Base-by-base conservation (phyloP, 2,329 filamentous ascomycete genomes). In the Trichoderma koningii region DNA sequence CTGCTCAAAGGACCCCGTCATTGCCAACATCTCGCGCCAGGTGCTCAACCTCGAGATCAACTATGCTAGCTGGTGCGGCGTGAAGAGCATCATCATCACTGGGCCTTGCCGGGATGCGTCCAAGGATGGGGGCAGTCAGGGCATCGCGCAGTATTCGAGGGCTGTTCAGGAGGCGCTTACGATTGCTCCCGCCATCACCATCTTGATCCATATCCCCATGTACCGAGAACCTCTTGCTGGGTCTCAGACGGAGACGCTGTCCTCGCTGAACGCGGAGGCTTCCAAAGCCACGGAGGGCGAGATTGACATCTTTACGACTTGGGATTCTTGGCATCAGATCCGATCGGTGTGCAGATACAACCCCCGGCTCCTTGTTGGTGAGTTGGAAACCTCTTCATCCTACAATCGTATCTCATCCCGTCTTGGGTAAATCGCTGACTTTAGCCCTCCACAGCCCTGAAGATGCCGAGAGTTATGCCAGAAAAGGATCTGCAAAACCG, bases 251-350 rank as follows among this genome's bases (percentile, higher is more conserved):
- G 77, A 81, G n/a, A 81, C 83, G 42, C 77, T 91, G 14, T 83
- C 85, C 5, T 80, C 73, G 12, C 71, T 75, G 70, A 76, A 56
- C 67, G 75, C 30, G 67, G 67, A 67, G 17, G 70, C 70, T 5
- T 67, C 76, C 1, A 73, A 76, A 14, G 69, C 69, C 17, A 66
- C 76, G 41, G 71, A 72, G 7, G 79, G 81, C 38, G 83, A 87
- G 23, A 79, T 89, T 66, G 89, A 94, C 71, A 76, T 90, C 0
- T 95, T 92, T 76, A 88, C 88, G 61, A 84, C 89, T 2, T 99
- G 96, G 96, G 93, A 98, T 77, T 89, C 90, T 1, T 99, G 95
- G 95, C 89, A 99, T 75, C 83, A 89, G 23, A 90, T 99, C 72
- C 86, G 95, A 61, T 89, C 88, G 61, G 82, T 92, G 65, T 97